These are phyloP conservation scores for Calycina marina DNA, from an alignment of 2,329 filamentous ascomycete genomes.

Conservation along the genomic window DNA sequence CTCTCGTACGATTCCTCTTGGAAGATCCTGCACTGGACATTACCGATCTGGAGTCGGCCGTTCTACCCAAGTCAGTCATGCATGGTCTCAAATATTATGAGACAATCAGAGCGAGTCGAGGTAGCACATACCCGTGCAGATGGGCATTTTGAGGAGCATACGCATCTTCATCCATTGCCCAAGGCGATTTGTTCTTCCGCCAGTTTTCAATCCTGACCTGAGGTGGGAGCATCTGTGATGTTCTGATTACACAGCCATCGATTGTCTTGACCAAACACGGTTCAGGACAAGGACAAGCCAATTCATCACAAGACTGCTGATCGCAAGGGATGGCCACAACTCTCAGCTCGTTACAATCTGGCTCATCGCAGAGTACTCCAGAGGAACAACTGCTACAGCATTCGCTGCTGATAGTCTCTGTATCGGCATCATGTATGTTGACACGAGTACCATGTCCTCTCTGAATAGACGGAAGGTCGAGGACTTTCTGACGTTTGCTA, in stretches of 20 bases:
- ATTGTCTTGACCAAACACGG: conserved; percentile 8
- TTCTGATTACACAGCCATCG: not conserved
- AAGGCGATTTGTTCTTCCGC: not conserved
- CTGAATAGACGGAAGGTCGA: too few species aligned
- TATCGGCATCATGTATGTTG: too few species aligned
- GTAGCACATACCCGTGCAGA: not conserved
- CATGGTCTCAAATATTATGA: too few species aligned
- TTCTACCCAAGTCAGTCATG: too few species aligned
- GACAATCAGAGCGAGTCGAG: too few species aligned
- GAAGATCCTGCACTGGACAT: too few species aligned
- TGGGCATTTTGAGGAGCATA: not conserved
- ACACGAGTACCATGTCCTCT: too few species aligned
- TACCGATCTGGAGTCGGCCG: too few species aligned
- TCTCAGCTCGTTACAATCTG: conserved; percentile 10
- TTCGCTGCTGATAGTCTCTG: conserved; percentile 10
- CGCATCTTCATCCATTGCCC: too few species aligned
- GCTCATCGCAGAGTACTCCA: conserved; percentile 12
- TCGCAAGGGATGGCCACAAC: conserved; percentile 11
- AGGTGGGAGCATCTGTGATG: not conserved
- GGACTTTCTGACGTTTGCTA: too few species aligned
- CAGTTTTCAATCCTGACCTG: not conserved
- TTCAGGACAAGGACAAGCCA: conserved; percentile 9
- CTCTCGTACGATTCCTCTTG: too few species aligned
- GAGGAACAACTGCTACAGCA: conserved; percentile 20
- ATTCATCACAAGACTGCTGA: conserved; percentile 10